Percentiles rank a stretch among this genome's conserved stretches.
These are phyloP conservation scores for Wickerhamiella brachini DNA, from an alignment of 805 yeast genomes.

Conservation along the genomic window DNA sequence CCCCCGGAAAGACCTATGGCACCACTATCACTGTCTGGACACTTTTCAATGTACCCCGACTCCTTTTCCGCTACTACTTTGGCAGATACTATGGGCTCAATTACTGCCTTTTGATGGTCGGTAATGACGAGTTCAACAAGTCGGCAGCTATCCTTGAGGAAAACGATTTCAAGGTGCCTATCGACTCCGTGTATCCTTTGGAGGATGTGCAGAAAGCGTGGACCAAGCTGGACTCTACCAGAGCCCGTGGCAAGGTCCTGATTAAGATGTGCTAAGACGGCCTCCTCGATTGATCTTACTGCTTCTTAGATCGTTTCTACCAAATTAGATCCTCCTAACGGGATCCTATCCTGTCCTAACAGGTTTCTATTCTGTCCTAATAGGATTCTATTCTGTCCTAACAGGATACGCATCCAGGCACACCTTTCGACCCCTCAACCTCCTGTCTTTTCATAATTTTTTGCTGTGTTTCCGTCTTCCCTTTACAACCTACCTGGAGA, in stretches of 20 bases:
- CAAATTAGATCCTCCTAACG: too few relatives aligned
- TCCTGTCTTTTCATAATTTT: too few relatives aligned
- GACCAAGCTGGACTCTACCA: slow-evolving; percentile 32
- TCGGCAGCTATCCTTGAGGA: slow-evolving; percentile 35
- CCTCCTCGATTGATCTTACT: too few relatives aligned
- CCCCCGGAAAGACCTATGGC: slow-evolving; percentile 8
- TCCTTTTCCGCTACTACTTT: slow-evolving; percentile 17
- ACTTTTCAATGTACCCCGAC: slow-evolving; percentile 9
- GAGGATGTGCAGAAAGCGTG: slow-evolving; percentile 39
- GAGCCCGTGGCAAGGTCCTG: slow-evolving; percentile 59
- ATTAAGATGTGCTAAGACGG: slow-evolving; percentile 17
- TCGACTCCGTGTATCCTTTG: slow-evolving; percentile 42
- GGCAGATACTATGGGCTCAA: slow-evolving; percentile 22
- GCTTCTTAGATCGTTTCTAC: too few relatives aligned
- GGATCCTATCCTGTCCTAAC: too few relatives aligned
- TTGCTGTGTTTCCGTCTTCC: too few relatives aligned
- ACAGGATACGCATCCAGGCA: too few relatives aligned
- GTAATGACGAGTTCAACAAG: slow-evolving; percentile 25
- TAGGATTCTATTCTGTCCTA: too few relatives aligned
- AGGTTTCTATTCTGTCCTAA: too few relatives aligned
- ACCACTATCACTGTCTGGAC: neutral
- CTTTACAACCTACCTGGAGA: too few relatives aligned
- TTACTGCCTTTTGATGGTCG: slow-evolving; percentile 13
- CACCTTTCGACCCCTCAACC: too few relatives aligned
- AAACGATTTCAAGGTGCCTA: slow-evolving; percentile 31